These are phyloP conservation scores for Cercospora sojina DNA, from an alignment of 2,329 filamentous ascomycete species.

Conservation along the genomic window DNA sequence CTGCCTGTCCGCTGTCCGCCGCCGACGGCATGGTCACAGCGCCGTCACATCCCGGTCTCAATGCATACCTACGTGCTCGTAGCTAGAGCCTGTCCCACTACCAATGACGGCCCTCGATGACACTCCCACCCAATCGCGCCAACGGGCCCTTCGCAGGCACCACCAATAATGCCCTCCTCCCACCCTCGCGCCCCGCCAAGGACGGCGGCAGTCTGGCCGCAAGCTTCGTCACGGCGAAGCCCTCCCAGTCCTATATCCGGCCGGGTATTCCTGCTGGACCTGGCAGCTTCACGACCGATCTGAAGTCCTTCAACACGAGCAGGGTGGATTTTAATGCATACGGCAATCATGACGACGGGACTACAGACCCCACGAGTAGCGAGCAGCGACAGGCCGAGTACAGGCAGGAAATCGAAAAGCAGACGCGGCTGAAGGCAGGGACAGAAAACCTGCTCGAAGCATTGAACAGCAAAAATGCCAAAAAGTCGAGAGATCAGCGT, in stretches of 20 bases:
- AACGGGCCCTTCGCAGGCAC: slow-evolving; percentile 35
- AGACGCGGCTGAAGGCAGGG: slow-evolving; percentile 96
- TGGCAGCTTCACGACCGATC: slow-evolving; percentile 86
- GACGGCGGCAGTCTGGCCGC: slow-evolving; percentile 58
- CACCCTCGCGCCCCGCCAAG: slow-evolving; percentile 47
- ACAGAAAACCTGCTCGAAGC: slow-evolving; percentile 98
- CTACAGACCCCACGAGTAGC: slow-evolving; percentile 54
- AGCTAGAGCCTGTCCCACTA: slow-evolving; percentile 18
- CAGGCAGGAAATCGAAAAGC: slow-evolving; percentile 84
- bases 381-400: slow-evolving; percentile 75
- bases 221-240: slow-evolving; percentile 56
- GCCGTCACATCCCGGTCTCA: slow-evolving; percentile 19
- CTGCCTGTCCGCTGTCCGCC: not conserved
- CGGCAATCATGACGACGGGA: slow-evolving; percentile 61
- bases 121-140: slow-evolving; percentile 32
- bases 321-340: slow-evolving; percentile 61
- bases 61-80: slow-evolving; percentile 27
- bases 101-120: slow-evolving; percentile 30
- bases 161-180: slow-evolving; percentile 39
- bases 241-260: slow-evolving; percentile 64
- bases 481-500: slow-evolving; percentile 75
- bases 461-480: slow-evolving; percentile 88
- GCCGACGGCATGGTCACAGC: not conserved
- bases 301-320: slow-evolving; percentile 67
- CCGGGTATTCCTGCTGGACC: slow-evolving; percentile 48